These are phyloP conservation scores for Geotrichum fermentans DNA, from an alignment of 1,139 yeast genomes.

Conservation along the genomic window DNA sequence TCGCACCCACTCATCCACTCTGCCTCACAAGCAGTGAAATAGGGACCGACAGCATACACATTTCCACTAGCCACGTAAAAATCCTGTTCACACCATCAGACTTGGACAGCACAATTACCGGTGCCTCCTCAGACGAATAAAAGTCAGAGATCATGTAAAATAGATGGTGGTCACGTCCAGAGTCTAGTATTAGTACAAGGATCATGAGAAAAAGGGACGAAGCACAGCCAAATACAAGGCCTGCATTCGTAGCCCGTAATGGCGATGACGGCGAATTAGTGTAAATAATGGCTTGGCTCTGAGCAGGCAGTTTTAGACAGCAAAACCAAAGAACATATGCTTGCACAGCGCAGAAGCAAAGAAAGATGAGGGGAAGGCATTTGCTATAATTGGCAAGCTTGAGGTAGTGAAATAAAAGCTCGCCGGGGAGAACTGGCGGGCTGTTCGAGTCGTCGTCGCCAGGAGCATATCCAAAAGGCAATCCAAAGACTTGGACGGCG, in stretches of 20 bases:
- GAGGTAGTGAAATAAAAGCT: background rate
- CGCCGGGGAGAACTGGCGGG: background rate
- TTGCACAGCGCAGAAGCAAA: background rate
- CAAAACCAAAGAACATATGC: background rate
- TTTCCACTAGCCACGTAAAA: background rate
- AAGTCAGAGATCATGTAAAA: constrained; percentile 2
- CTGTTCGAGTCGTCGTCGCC: background rate
- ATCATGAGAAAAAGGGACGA: constrained; percentile 1
- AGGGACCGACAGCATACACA: background rate
- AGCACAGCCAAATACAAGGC: background rate
- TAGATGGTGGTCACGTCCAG: constrained; percentile 3
- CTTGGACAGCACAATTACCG: background rate
- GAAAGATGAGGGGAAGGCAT: background rate
- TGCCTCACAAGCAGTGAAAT: no score
- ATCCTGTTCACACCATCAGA: background rate
- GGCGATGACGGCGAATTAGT: background rate
- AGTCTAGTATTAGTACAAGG: background rate
- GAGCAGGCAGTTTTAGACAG: background rate
- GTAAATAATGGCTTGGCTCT: background rate
- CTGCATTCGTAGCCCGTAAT: background rate
- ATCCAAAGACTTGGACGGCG: background rate
- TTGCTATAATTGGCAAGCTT: background rate
- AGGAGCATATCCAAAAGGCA: background rate
- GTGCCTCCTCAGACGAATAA: background rate
- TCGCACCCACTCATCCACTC: no score